These are phyloP conservation scores for Roridomyces roridus DNA, from an alignment of 768 basidiomycete species.

Conservation along the genomic window DNA sequence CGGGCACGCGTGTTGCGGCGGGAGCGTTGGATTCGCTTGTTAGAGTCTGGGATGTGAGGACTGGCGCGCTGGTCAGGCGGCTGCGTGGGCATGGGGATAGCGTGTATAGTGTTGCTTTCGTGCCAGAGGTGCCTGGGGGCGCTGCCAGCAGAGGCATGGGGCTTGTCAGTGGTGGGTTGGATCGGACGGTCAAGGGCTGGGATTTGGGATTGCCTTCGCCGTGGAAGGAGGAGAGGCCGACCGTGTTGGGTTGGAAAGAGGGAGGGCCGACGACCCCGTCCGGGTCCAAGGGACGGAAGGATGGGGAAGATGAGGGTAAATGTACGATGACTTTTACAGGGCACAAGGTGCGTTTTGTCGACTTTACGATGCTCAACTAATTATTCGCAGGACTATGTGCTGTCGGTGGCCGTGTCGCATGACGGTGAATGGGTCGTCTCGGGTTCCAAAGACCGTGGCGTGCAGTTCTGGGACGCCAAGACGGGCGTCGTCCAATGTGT, in stretches of 20 bases:
- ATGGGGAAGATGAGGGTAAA: slow-evolving; percentile 52
- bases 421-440: slow-evolving; percentile 85
- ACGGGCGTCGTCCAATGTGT: slow-evolving; percentile 71
- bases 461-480: slow-evolving; percentile 77
- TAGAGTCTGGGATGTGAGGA: slow-evolving; percentile 70
- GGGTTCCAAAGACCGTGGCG: slow-evolving; percentile 81
- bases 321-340: slow-evolving; percentile 89
- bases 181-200: slow-evolving; percentile 58
- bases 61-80: slow-evolving; percentile 61
- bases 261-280: slow-evolving; percentile 29
- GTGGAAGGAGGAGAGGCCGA: slow-evolving; percentile 34
- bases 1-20: slow-evolving; percentile 57
- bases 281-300: slow-evolving; percentile 47
- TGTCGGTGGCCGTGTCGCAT: slow-evolving; percentile 72
- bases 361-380: slow-evolving; percentile 59
- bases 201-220: slow-evolving; percentile 8
- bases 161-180: slow-evolving; percentile 38
- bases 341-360: slow-evolving; percentile 75
- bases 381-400: slow-evolving; percentile 66
- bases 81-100: slow-evolving; percentile 69
- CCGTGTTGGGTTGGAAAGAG: slow-evolving; percentile 76
- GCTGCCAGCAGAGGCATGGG: slow-evolving; percentile 42
- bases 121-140: slow-evolving; percentile 53
- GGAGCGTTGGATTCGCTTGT: slow-evolving; percentile 69
- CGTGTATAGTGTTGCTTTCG: slow-evolving; percentile 76